Base-by-base conservation (phyloP, 1,284 basidiomycete genomes). In the Amylostereum chailletii region DNA sequence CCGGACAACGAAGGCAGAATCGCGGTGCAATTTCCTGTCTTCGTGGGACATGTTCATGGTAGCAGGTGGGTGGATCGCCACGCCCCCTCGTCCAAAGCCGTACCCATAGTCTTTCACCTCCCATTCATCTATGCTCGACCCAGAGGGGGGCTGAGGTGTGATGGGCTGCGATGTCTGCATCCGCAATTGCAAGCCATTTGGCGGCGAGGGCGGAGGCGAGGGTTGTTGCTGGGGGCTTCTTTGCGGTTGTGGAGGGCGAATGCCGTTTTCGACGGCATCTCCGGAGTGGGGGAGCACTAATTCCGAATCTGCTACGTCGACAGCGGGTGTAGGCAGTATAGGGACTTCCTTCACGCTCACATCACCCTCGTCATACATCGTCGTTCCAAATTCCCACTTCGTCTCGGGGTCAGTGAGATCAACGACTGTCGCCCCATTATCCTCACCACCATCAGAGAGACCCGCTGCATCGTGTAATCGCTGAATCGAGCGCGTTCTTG, bases 31-130 rank as follows among this genome's bases (percentile, higher is more conserved):
- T 19, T 19, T 19, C 19, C 19, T 19, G 19, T 19, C 19, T 19
- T 19, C 19, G 19, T 19, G 19, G 19, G 19, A 19, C 19, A 19
- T 19, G 19, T 19, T 19, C 19, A 19, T 19, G 19, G 19, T 19
- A 19, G 19, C 19, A 19, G 19, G 19, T 19, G 19, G 19, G 19
- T 19, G 19, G 19, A 19, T 19, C 19, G 19, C 19, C 3, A 67
- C 69, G 49, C 63, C 66, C 4, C 62, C 55, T 11, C 64, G 58
- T 3, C 80, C 80, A 53, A 81, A 81, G 1, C 79, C 77, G 55
- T 67, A 82, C 5, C 80, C 82, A 52, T 71, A 84, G 58, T 86
- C 74, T 53, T 71, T 75, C 42, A 84, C 83, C 52, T 74, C 71
- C 63, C 74, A 77, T 10, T 75, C 74, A 48, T 75, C 74, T 31